Conservation (phyloP, 257 asterid species). For the Craterostigma plantagineum region DNA sequence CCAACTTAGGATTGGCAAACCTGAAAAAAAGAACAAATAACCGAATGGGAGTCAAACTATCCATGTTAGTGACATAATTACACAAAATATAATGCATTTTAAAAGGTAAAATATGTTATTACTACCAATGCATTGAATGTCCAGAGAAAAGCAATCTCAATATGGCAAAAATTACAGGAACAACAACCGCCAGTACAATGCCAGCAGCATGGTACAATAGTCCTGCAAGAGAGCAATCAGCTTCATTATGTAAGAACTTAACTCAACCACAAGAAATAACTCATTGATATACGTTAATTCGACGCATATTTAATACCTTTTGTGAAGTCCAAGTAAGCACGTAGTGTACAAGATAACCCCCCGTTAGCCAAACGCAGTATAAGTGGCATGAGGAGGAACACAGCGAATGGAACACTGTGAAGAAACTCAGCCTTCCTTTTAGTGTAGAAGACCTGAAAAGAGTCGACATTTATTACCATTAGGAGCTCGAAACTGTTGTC, state of each 20-base stretch:
- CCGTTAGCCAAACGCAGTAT: slow-evolving; percentile 37
- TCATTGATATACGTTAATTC: slow-evolving; percentile 3
- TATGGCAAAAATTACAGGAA: slow-evolving; percentile 53
- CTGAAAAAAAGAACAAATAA: slow-evolving; percentile 18
- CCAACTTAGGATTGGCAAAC: slow-evolving; percentile 71
- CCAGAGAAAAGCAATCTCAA: slow-evolving; percentile 46
- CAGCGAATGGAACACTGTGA: slow-evolving; percentile 63
- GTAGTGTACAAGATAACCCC: slow-evolving; percentile 24
- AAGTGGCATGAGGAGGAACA: slow-evolving; percentile 73
- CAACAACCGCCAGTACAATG: slow-evolving; percentile 42
- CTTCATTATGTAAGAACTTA: neutral
- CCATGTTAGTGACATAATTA: neutral
- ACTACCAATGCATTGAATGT: slow-evolving; percentile 83
- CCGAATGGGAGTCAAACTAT: slow-evolving; percentile 1
- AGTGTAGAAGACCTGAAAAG: slow-evolving; percentile 54
- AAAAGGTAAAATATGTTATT: too few species aligned
- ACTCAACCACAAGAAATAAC: neutral
- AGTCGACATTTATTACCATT: slow-evolving; percentile 8
- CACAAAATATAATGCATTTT: slow-evolving; percentile 3
- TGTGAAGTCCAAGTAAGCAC: slow-evolving; percentile 38
- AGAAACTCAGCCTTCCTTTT: slow-evolving; percentile 49
- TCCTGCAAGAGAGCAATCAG: slow-evolving; percentile 35
- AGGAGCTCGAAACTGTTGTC: too few species aligned
- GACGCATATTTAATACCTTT: slow-evolving; percentile 39
- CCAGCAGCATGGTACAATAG: slow-evolving; percentile 53